Percentiles rank a stretch among this genome's conserved stretches.
Evolutionary conservation across 164 flowering plant species (phyloP).

Genomic region (Cinnamomum chago): DNA sequence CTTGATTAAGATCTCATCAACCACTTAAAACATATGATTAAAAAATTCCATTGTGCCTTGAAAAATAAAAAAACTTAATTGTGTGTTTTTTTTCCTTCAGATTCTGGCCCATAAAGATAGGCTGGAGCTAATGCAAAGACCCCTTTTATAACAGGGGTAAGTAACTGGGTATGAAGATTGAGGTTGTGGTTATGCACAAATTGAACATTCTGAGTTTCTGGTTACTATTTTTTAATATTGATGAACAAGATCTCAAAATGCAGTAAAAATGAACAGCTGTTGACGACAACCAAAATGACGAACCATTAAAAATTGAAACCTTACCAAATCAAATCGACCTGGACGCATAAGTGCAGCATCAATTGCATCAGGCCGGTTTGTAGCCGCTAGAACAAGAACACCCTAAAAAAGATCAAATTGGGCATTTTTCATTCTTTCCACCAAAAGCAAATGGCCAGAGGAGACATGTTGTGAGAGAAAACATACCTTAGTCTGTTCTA

Average conservation of each 20-base stretch:
- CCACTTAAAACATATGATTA: no score
- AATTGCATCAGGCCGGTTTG: constrained; percentile 88
- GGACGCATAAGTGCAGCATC: constrained; percentile 97
- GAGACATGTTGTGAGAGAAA: neutral
- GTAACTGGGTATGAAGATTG: no score
- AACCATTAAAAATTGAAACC: constrained; percentile 5
- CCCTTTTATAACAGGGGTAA: no score
- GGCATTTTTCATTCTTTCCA: neutral
- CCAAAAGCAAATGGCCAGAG: neutral
- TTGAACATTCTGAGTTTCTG: no score
- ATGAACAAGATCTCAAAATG: neutral
- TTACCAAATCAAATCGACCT: constrained; percentile 93
- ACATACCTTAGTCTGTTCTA: constrained; percentile 78
- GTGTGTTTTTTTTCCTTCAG: no score
- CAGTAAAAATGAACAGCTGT: neutral
- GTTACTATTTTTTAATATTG: neutral
- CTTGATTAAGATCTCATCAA: no score
- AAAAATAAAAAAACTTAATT: no score
- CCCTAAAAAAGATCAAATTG: constrained; percentile 45
- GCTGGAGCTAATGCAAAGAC: no score
- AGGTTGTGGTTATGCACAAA: no score
- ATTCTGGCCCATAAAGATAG: no score
- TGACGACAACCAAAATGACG: neutral
- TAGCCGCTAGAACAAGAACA: constrained; percentile 93
- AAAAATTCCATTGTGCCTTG: no score